Conservation (phyloP, 805 yeast species). For the Scheffersomyces stipitis region DNA sequence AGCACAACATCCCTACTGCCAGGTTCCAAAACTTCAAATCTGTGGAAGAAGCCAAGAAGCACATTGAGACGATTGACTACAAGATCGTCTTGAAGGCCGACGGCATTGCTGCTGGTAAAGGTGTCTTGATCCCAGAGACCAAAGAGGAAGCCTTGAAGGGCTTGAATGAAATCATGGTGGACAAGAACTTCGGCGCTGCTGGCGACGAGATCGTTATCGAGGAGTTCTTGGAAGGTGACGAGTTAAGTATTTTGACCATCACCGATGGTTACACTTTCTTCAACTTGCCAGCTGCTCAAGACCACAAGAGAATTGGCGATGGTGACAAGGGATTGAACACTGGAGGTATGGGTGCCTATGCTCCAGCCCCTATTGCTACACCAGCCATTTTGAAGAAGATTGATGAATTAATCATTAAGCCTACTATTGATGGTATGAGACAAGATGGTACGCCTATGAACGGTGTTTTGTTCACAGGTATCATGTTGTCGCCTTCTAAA, state of each 20-base stretch:
- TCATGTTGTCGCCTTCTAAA: constrained; percentile 73
- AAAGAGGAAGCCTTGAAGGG: constrained; percentile 85
- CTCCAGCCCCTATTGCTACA: constrained; percentile 96
- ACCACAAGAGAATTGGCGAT: constrained; percentile 93
- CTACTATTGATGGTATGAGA: constrained; percentile 96
- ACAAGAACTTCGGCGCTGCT: constrained; percentile 85
- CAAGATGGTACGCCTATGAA: constrained; percentile 92
- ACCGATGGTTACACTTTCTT: constrained; percentile 90
- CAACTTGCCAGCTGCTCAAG: constrained; percentile 96
- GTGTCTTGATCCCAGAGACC: constrained; percentile 87
- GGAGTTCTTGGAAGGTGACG: constrained; percentile 96
- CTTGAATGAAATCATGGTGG: constrained; percentile 84
- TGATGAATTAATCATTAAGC: constrained; percentile 74
- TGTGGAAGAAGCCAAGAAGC: constrained; percentile 71
- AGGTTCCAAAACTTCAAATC: constrained; percentile 77
- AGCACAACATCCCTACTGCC: constrained; percentile 93
- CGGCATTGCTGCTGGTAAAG: constrained; percentile 98
- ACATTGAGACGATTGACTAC: constrained; percentile 63
- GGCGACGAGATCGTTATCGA: constrained; percentile 93
- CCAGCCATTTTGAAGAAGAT: constrained; percentile 68
- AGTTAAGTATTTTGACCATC: constrained; percentile 86
- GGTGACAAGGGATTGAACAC: constrained; percentile 94
- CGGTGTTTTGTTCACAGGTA: constrained; percentile 93
- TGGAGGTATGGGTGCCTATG: constrained; percentile 99
- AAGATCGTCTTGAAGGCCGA: constrained; percentile 93